Percentiles rank a stretch among this genome's conserved stretches.
phyloP scores from a whole-genome alignment of 2,329 filamentous ascomycete species.

The Monilinia fructigena region DNA sequence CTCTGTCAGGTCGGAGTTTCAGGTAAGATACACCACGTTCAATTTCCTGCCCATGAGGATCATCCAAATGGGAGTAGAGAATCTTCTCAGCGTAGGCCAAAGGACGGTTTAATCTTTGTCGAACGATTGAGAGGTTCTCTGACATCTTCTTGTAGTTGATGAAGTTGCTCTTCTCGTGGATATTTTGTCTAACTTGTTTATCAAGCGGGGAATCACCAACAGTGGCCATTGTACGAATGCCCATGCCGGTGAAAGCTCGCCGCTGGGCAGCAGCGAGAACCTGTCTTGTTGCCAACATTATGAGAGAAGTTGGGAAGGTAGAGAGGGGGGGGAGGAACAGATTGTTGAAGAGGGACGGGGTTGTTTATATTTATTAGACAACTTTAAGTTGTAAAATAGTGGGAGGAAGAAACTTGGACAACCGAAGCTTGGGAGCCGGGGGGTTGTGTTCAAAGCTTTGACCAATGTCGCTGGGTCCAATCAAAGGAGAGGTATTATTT shows the following conservation, averaged over 20 bases:
- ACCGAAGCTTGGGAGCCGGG: constrained; percentile 15
- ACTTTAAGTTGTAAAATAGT: constrained; percentile 18
- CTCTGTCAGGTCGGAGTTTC: constrained; percentile 93
- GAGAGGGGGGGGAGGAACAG: constrained; percentile 25
- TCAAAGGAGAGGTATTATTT: constrained; percentile 6
- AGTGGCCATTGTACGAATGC: constrained; percentile 75
- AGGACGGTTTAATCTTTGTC: constrained; percentile 83
- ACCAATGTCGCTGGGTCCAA: neutral
- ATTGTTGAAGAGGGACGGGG: constrained; percentile 23
- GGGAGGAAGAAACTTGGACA: constrained; percentile 21
- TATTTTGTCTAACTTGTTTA: constrained; percentile 97
- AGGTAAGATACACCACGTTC: constrained; percentile 94
- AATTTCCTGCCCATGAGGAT: constrained; percentile 93
- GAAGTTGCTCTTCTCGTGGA: constrained; percentile 92
- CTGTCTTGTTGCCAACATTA: constrained; percentile 71
- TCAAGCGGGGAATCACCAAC: constrained; percentile 82
- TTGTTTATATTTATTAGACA: constrained; percentile 10
- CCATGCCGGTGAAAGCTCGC: constrained; percentile 59
- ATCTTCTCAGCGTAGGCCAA: constrained; percentile 98
- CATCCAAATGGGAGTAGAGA: constrained; percentile 96
- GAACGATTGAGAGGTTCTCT: constrained; percentile 91
- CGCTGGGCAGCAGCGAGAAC: constrained; percentile 64
- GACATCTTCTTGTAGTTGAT: constrained; percentile 99
- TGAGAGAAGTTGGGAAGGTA: constrained; percentile 39
- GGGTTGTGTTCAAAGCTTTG: constrained; percentile 17